These are phyloP conservation scores for Hortaea werneckii DNA, from an alignment of 2,329 filamentous ascomycete species.

Conservation along the genomic window DNA sequence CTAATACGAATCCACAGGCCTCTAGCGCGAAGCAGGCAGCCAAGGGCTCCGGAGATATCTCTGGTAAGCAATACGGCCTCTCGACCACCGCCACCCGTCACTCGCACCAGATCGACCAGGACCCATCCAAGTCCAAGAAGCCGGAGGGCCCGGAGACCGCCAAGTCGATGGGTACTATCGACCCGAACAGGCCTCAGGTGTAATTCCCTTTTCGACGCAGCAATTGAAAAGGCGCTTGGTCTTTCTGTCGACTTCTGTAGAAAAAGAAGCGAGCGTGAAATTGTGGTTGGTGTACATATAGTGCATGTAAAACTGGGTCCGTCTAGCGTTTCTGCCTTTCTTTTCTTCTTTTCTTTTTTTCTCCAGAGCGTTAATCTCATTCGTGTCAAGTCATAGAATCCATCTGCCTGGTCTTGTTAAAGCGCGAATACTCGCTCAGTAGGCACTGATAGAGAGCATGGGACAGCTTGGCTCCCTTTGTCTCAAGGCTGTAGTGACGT, in stretches of 20 bases:
- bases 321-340: too few species aligned
- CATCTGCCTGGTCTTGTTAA: too few species aligned
- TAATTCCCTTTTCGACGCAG: background rate
- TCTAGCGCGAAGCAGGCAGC: constrained; percentile 13
- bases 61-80: constrained; percentile 44
- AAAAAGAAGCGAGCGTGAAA: background rate
- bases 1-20: constrained; percentile 1
- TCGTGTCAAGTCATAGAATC: too few species aligned
- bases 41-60: constrained; percentile 29
- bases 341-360: too few species aligned
- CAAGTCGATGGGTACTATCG: constrained; percentile 42
- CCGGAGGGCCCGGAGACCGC: constrained; percentile 48
- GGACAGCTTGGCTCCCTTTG: too few species aligned
- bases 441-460: too few species aligned
- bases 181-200: constrained; percentile 22
- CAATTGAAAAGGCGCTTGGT: too few species aligned
- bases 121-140: constrained; percentile 45
- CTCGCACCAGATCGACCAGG: constrained; percentile 33
- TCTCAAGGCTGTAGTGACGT: too few species aligned
- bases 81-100: constrained; percentile 44
- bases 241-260: background rate
- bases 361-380: too few species aligned
- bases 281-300: constrained; percentile 1
- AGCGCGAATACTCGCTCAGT: too few species aligned
- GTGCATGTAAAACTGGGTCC: background rate